phyloP scores from a whole-genome alignment of 2,329 filamentous ascomycete genomes.

The Gaeumannomyces tritici region DNA sequence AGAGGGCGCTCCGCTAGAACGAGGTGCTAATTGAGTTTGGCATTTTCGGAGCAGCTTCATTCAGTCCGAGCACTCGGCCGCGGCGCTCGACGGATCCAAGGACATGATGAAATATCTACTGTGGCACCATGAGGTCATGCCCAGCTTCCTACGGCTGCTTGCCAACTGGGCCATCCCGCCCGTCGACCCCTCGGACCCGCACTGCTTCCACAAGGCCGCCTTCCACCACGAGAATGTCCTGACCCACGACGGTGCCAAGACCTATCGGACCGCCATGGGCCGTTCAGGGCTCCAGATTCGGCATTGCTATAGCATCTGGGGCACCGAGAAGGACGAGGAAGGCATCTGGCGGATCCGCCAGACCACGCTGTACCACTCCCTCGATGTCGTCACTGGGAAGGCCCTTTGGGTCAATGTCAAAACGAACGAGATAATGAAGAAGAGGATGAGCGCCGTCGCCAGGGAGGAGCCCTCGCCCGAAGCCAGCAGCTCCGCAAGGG shows the following conservation, averaged over 20 bases:
- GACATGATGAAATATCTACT: neutral
- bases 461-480: too few species aligned
- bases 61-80: neutral
- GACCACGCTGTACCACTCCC: conserved; percentile 1
- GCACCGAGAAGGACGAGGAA: neutral
- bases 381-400: neutral
- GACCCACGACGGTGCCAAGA: neutral
- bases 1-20: too few species aligned
- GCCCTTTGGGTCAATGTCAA: conserved; percentile 1
- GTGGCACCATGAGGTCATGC: conserved; percentile 1
- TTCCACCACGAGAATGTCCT: conserved; percentile 3
- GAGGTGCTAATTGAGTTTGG: neutral
- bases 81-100: conserved; percentile 1
- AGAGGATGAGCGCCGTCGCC: neutral
- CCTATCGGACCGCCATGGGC: neutral
- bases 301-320: conserved; percentile 2
- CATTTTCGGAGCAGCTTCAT: neutral
- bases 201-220: neutral
- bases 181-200: neutral
- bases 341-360: neutral
- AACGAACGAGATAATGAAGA: neutral
- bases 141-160: neutral
- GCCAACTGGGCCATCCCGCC: neutral
- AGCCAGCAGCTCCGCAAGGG: neutral
- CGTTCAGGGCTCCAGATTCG: neutral